Evolutionary conservation across 352 stramenopile species (phyloP).

Genomic region (Phytophthora brassicae): DNA sequence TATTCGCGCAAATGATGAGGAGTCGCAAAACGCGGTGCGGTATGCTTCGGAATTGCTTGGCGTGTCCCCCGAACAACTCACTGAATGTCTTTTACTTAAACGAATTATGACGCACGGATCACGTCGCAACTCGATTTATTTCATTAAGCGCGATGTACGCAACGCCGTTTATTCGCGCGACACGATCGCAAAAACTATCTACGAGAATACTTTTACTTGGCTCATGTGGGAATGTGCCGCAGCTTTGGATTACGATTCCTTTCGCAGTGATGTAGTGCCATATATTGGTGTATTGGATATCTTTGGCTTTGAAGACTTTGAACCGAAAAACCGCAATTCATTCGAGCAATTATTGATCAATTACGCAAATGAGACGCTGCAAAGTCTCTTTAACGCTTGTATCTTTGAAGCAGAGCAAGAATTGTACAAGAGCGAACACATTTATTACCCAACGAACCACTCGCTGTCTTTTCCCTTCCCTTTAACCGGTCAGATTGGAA

Average conservation of each 20-base stretch:
- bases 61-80: constrained; percentile 63
- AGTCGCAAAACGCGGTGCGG: constrained; percentile 46
- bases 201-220: constrained; percentile 88
- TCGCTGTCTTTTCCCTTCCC: constrained; percentile 78
- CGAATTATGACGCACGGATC: constrained; percentile 78
- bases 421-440: constrained; percentile 82
- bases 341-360: constrained; percentile 94
- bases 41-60: constrained; percentile 67
- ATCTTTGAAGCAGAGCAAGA: constrained; percentile 88
- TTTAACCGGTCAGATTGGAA: constrained; percentile 39
- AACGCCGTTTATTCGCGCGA: constrained; percentile 84
- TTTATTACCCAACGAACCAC: constrained; percentile 82
- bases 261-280: constrained; percentile 75
- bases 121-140: constrained; percentile 79
- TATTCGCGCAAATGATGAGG: constrained; percentile 47
- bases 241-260: constrained; percentile 80
- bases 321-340: constrained; percentile 88
- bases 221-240: constrained; percentile 84
- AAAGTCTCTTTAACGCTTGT: constrained; percentile 89
- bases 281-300: constrained; percentile 93
- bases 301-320: constrained; percentile 92
- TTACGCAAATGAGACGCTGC: constrained; percentile 91
- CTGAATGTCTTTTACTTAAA: constrained; percentile 76
- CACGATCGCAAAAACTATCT: constrained; percentile 90
- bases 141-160: constrained; percentile 65